phyloP scores from a whole-genome alignment of 1,284 basidiomycete species.

The Trichosporon asahii region DNA sequence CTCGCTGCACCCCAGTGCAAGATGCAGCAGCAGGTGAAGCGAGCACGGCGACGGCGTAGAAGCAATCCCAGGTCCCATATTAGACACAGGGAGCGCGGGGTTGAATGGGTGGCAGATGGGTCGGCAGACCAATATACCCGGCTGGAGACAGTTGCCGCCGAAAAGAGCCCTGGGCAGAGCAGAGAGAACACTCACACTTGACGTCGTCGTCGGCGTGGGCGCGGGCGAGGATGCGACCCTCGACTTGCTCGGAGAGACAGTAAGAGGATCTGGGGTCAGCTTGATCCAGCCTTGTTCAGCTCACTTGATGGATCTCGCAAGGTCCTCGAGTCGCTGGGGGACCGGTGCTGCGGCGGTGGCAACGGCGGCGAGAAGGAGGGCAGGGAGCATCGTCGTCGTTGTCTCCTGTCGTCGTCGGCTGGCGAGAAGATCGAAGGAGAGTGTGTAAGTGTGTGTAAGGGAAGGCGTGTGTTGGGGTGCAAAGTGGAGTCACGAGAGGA shows the following conservation, averaged over 20 bases:
- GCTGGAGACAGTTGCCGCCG: neutral
- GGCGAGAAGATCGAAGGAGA: neutral
- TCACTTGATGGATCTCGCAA: neutral
- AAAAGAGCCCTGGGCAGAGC: too few species aligned
- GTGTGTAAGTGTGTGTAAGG: neutral
- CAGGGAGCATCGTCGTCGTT: neutral
- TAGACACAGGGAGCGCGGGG: too few species aligned
- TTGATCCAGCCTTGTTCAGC: neutral
- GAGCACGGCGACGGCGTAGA: too few species aligned
- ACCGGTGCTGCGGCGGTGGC: neutral
- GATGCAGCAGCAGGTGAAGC: too few species aligned
- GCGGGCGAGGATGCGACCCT: neutral
- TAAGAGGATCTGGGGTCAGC: neutral
- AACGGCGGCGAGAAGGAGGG: neutral
- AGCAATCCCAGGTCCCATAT: too few species aligned
- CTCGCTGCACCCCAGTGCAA: too few species aligned
- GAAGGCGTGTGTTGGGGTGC: too few species aligned
- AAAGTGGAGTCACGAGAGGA: neutral
- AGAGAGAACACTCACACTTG: neutral
- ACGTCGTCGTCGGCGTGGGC: neutral
- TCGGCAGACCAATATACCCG: neutral
- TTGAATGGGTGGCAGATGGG: too few species aligned
- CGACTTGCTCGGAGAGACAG: neutral
- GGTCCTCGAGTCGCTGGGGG: neutral
- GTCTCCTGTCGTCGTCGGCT: neutral